Percentiles rank a stretch among this genome's conserved stretches.
Conservation (phyloP, 805 yeast species). For the Blastobotrys chiropterorum region DNA sequence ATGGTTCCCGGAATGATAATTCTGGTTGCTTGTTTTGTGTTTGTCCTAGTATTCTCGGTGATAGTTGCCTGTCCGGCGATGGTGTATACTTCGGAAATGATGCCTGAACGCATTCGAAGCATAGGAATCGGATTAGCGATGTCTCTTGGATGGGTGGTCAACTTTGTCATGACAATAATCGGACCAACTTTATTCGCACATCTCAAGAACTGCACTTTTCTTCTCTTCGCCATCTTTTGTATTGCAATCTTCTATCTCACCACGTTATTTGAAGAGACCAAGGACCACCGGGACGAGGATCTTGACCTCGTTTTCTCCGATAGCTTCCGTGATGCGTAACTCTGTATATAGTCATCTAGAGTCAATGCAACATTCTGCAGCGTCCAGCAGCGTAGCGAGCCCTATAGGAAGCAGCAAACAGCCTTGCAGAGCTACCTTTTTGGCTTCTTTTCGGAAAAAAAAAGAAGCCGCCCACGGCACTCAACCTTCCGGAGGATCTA, state of each 20-base stretch:
- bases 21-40: constrained; percentile 11
- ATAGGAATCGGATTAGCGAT: constrained; percentile 10
- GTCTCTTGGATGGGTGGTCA: constrained; percentile 6
- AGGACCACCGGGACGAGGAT: too few species aligned
- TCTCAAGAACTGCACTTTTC: too few species aligned
- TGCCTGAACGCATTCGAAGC: constrained; percentile 4
- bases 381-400: background rate
- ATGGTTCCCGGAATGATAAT: constrained; percentile 1
- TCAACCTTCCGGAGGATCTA: too few species aligned
- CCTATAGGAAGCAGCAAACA: background rate
- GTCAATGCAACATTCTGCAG: too few species aligned
- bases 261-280: too few species aligned
- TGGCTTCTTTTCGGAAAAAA: too few species aligned
- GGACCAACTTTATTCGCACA: constrained; percentile 7
- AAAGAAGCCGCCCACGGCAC: too few species aligned
- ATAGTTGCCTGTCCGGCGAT: constrained; percentile 9
- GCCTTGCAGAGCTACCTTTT: too few species aligned
- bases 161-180: constrained; percentile 5
- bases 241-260: background rate
- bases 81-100: constrained; percentile 10
- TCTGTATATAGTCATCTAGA: too few species aligned
- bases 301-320: too few species aligned
- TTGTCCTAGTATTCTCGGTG: constrained; percentile 8
- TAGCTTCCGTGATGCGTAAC: too few species aligned
- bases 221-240: constrained; percentile 3